Evolutionary conservation across 2,329 filamentous ascomycete species (phyloP), one percentile per base, ranked within the genome.

Genomic region (Nectriaceae sp.): DNA sequence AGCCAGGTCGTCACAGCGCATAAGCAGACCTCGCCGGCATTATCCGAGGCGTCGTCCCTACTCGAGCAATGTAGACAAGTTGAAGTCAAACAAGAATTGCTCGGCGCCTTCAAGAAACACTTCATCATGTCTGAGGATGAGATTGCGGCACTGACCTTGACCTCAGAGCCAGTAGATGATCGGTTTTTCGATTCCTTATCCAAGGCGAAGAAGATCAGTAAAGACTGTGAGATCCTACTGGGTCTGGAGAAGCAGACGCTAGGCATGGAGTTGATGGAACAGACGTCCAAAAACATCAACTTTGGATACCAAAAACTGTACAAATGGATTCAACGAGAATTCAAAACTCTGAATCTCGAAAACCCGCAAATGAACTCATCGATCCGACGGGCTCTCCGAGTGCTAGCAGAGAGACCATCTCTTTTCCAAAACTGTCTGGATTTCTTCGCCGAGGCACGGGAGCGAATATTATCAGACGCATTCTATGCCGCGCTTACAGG

Each of bases 261-360:
- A 0, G 94, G 93, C 0, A 75, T 95, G 4, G 92, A 97, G 61
- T 82, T 97, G 41, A 92, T 97, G 79, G 93, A 97, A 54, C 84
- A 93, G 66, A 93, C 87, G 46, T 92, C 91, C 0, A 90, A 90
- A 50, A 84, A 90, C 53, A 79, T 99, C 42, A 94, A 96, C 62
- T 79, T 86, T 15, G 93, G 90, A 4, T 99, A 94, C 60, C 93
- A 99, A 65, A 99, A 97, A 66, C 79, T 99, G 3, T 97, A 96
- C 70, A 85, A 90, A 60, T 99, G 93, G 93, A 85, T 96, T 18
- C 92, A 97, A 66, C 85, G 88, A 50, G 91, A 97, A 61, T 95
- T 99, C 72, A 96, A 92, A 67, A 87, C 86, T 0, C 73, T 97
- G 42, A 95, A 97, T 65, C 79, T 97, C 8, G 94, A 99, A 64